These are phyloP conservation scores for Lyophyllum semitale DNA, from an alignment of 768 basidiomycete species.

Conservation along the genomic window DNA sequence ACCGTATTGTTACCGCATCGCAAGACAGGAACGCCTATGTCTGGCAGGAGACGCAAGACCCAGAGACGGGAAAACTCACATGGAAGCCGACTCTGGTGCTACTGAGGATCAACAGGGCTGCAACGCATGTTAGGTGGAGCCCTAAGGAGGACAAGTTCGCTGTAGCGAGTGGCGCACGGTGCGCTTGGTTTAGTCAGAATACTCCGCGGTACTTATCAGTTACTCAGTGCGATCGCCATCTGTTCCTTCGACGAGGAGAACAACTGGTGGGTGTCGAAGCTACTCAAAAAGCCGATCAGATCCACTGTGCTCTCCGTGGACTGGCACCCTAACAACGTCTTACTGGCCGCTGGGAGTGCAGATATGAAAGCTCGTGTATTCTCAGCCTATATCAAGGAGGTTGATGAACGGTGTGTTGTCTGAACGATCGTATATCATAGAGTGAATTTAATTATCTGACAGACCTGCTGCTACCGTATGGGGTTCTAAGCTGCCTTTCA, in stretches of 20 bases:
- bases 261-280: constrained; percentile 99
- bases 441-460: constrained; percentile 9
- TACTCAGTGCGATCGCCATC: constrained; percentile 81
- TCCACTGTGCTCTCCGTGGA: constrained; percentile 93
- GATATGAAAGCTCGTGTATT: constrained; percentile 98
- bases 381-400: constrained; percentile 98
- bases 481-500: constrained; percentile 99
- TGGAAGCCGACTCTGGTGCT: constrained; percentile 99
- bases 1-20: constrained; percentile 98
- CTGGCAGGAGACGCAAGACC: constrained; percentile 84
- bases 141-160: constrained; percentile 99
- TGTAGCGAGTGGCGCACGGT: constrained; percentile 95
- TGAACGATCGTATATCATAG: background rate
- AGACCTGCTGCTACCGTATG: constrained; percentile 90
- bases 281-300: constrained; percentile 95
- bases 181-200: constrained; percentile 15
- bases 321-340: constrained; percentile 99
- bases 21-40: constrained; percentile 99
- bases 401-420: constrained; percentile 77
- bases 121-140: constrained; percentile 94
- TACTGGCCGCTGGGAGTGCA: constrained; percentile 95
- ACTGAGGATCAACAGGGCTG: constrained; percentile 92
- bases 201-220: background rate
- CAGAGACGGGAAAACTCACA: constrained; percentile 63
- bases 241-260: constrained; percentile 98